Evolutionary conservation across 495 filamentous ascomycete genomes (phyloP).

Genomic region (Chaetomium cochliodes): DNA sequence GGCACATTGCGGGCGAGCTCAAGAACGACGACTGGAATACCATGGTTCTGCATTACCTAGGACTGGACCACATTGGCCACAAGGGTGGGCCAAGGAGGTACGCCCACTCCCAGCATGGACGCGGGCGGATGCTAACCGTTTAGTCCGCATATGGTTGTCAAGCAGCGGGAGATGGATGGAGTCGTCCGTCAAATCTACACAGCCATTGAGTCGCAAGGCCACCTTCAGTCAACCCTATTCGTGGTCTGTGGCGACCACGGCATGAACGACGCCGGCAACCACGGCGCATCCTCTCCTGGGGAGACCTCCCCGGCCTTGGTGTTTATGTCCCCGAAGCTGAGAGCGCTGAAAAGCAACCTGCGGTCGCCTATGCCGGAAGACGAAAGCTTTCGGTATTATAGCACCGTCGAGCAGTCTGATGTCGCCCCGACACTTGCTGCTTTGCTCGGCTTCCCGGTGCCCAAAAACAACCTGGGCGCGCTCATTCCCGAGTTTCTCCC

Average conservation of each 20-base stretch:
- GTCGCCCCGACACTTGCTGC: constrained; percentile 86
- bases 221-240: constrained; percentile 76
- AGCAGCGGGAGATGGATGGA: constrained; percentile 91
- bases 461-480: constrained; percentile 88
- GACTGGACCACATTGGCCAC: constrained; percentile 96
- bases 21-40: constrained; percentile 80
- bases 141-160: constrained; percentile 85
- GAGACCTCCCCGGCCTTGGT: constrained; percentile 91
- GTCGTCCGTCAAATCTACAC: constrained; percentile 74
- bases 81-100: constrained; percentile 89
- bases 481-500: constrained; percentile 76
- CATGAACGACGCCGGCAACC: constrained; percentile 98
- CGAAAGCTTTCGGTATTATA: constrained; percentile 76
- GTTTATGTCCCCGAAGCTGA: constrained; percentile 86
- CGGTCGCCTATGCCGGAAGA: constrained; percentile 44
- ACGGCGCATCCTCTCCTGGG: constrained; percentile 86
- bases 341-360: constrained; percentile 50
- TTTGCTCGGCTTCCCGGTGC: constrained; percentile 81
- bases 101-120: not conserved
- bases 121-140: constrained; percentile 14
- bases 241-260: constrained; percentile 93
- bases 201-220: constrained; percentile 64
- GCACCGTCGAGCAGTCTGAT: constrained; percentile 85
- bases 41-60: constrained; percentile 92
- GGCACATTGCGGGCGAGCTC: constrained; percentile 79